Percentiles rank a stretch among this genome's conserved stretches.
These are phyloP conservation scores for Rhizophagus sp. DNA, from an alignment of 192 early-diverging fungal genomes.

Conservation along the genomic window DNA sequence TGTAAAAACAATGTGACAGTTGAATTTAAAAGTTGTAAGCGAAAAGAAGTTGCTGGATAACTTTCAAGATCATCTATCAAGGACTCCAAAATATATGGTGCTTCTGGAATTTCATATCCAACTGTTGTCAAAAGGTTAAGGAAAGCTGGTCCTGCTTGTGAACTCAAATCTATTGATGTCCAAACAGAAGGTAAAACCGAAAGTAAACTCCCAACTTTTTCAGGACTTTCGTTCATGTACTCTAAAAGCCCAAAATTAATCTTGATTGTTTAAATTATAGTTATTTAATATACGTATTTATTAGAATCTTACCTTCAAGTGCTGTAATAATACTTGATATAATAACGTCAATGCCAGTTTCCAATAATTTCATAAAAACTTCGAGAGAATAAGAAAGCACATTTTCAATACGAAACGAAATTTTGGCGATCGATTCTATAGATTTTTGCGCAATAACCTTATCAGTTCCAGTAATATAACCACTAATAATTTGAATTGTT, in stretches of 20 bases:
- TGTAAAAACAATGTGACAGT: slow-evolving; percentile 14
- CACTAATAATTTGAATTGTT: background rate
- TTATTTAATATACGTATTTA: background rate
- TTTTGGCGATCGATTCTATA: slow-evolving; percentile 4
- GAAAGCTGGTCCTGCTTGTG: slow-evolving; percentile 14
- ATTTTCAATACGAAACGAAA: background rate
- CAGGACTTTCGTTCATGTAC: background rate
- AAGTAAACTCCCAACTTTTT: background rate
- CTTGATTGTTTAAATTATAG: background rate
- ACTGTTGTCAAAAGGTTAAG: slow-evolving; percentile 9
- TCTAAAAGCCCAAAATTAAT: background rate
- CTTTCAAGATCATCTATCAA: slow-evolving; percentile 12
- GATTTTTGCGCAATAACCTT: slow-evolving; percentile 2
- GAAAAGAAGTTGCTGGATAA: slow-evolving; percentile 15
- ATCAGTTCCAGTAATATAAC: slow-evolving; percentile 11
- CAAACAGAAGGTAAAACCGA: slow-evolving; percentile 1
- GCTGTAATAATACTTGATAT: slow-evolving; percentile 7
- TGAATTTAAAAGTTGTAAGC: slow-evolving; percentile 11
- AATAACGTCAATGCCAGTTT: background rate
- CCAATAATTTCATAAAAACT: slow-evolving; percentile 26
- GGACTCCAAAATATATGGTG: slow-evolving; percentile 22
- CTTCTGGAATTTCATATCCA: slow-evolving; percentile 5
- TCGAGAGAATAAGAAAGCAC: slow-evolving; percentile 19
- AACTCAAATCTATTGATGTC: slow-evolving; percentile 1
- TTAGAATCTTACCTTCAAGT: slow-evolving; percentile 6